Evolutionary conservation across 2,329 filamentous ascomycete genomes (phyloP).

Genomic region (Aspergillus persii): DNA sequence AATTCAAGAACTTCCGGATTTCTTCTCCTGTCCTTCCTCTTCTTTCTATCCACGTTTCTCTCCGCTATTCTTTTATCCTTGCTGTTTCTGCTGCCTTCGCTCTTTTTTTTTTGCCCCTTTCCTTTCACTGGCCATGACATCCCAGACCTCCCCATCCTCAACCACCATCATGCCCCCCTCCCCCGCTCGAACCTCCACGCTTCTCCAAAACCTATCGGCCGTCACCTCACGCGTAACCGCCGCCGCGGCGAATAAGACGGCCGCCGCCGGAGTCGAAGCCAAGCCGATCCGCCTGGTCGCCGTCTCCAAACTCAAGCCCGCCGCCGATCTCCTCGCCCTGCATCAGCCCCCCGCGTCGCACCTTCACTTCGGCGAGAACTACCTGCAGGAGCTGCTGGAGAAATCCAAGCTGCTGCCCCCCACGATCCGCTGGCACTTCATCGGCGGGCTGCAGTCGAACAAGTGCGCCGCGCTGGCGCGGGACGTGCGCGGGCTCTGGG

Average conservation of each 20-base stretch:
- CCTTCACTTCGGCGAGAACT: conserved; percentile 93
- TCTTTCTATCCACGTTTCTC: too few species aligned
- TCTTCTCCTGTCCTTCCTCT: too few species aligned
- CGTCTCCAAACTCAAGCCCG: conserved; percentile 94
- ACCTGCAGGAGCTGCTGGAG: conserved; percentile 81
- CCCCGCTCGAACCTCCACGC: conserved; percentile 60
- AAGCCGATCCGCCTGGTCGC: conserved; percentile 69
- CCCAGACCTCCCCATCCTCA: conserved; percentile 14
- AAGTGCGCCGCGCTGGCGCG: conserved; percentile 84
- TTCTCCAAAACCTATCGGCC: conserved; percentile 61
- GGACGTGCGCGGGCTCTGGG: conserved; percentile 83
- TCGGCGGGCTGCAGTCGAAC: conserved; percentile 87
- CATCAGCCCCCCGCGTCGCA: conserved; percentile 62
- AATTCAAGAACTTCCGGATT: too few species aligned
- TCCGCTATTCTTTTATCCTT: too few species aligned
- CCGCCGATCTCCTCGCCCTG: conserved; percentile 82
- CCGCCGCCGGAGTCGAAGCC: conserved; percentile 4
- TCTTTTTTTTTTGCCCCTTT: neutral
- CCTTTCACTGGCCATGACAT: conserved; percentile 5
- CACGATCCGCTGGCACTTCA: conserved; percentile 88
- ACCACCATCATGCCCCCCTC: conserved; percentile 51
- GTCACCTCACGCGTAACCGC: conserved; percentile 60
- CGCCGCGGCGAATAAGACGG: conserved; percentile 38
- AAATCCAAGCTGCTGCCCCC: conserved; percentile 77
- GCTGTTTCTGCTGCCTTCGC: too few species aligned